Evolutionary conservation across 352 stramenopile genomes (phyloP), one percentile per base, ranked within the genome.

Genomic region (Sclerospora graminicola): DNA sequence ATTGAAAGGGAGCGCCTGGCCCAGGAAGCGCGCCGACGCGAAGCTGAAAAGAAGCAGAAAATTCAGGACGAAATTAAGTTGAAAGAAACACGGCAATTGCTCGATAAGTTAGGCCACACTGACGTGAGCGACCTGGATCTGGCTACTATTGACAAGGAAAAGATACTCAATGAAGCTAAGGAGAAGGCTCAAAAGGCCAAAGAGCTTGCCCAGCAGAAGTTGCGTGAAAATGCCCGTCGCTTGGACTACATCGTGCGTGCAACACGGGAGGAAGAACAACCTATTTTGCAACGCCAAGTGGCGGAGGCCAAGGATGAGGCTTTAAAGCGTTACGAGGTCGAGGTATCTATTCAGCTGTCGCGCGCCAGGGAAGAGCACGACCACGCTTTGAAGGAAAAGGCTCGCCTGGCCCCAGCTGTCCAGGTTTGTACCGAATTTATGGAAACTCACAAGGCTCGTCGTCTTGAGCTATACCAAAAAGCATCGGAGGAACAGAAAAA

Each of bases 171-270:
- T 48, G 89, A 98, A 47, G 90, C 96, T 16, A 93, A 95, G 56
- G 89, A 98, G 41, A 97, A 97, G 63, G 73, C 84, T 2, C 73
- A 90, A 40, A 97, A 97, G 60, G 92, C 96, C 52, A 96, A 97
- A 59, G 88, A 98, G 41, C 85, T 96, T 24, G 89, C 91, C 0
- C 93, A 97, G 63, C 74, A 89, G 32, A 97, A 97, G 64, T 63
- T 97, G 6, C 81, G 78, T 20, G 90, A 97, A 51, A 82, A 81
- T 39, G 90, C 89, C 1, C 94, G 95, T 45, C 78, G 87, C 16
- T 68, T 99, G 6, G 94, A 99, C 68, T 98, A 98, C 66, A 85
- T 97, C 45, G 89, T 96, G 18, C 86, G 94, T 53, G 94, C 95
- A 11, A 92, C 96, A n/a, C 86, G 94, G 41, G 95, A 98, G 46